Percentiles rank a stretch among this genome's conserved stretches.
phyloP scores from a whole-genome alignment of 495 filamentous ascomycete species.

The Astrocystis sublimbata region DNA sequence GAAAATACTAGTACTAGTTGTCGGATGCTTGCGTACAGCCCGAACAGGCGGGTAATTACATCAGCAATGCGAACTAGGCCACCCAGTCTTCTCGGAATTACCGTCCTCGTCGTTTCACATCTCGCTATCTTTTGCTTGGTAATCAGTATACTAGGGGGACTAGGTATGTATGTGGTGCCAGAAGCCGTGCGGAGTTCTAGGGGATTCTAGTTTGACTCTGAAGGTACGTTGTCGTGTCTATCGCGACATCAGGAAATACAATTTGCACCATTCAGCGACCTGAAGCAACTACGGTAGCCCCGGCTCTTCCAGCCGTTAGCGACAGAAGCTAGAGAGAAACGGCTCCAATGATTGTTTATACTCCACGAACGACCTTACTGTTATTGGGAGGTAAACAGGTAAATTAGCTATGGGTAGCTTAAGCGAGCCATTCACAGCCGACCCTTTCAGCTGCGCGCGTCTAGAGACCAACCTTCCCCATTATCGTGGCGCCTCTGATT shows the following conservation, averaged over 20 bases:
- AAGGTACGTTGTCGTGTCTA: constrained; percentile 1
- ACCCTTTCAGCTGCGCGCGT: constrained; percentile 8
- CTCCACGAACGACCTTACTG: no score
- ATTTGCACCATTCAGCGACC: neutral
- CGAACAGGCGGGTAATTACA: neutral
- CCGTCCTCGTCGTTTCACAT: neutral
- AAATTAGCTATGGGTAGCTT: neutral
- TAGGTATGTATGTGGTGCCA: neutral
- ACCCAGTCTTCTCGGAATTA: neutral
- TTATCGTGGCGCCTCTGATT: neutral
- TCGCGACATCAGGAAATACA: neutral
- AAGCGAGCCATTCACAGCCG: constrained; percentile 9
- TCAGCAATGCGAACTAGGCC: neutral
- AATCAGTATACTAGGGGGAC: neutral
- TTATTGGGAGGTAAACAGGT: neutral
- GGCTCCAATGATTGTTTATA: no score
- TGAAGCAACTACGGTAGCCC: neutral
- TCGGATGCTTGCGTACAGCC: neutral
- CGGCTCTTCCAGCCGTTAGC: neutral
- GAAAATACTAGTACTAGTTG: neutral
- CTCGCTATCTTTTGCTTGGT: neutral
- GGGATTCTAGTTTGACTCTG: no score
- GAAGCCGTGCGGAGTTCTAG: neutral
- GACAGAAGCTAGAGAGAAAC: no score
- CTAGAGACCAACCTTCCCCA: constrained; percentile 4